Conservation (phyloP, 371 early-diverging fungal species). For the Blastocladiella emersonii region DNA sequence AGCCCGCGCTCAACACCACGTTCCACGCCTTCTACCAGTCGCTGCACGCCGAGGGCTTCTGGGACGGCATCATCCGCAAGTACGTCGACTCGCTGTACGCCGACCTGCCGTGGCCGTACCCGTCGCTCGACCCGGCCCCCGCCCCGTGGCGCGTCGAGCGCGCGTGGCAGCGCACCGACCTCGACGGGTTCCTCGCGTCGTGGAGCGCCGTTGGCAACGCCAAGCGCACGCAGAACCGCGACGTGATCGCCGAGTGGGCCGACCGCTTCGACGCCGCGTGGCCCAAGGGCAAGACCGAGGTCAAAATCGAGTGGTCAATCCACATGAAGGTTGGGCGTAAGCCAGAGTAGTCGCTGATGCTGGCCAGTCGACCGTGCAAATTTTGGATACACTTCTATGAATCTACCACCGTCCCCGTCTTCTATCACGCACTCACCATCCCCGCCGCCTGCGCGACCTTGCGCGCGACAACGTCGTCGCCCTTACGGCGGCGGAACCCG, state of each 20-base stretch:
- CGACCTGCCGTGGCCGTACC: neutral
- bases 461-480: too few species aligned
- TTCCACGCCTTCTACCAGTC: neutral
- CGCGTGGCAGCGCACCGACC: neutral
- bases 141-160: neutral
- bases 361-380: too few species aligned
- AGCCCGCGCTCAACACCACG: neutral
- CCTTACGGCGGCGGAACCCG: too few species aligned
- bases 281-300: neutral
- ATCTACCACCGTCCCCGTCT: too few species aligned
- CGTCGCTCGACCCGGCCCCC: neutral
- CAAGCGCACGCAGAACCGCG: neutral
- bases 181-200: neutral
- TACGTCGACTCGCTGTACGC: neutral
- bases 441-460: too few species aligned
- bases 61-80: neutral
- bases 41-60: neutral
- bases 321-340: neutral
- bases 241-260: neutral
- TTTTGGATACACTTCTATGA: too few species aligned
- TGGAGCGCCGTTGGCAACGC: neutral
- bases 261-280: neutral
- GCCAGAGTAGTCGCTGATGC: neutral
- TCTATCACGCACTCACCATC: too few species aligned
- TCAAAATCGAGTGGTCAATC: neutral